Conservation (phyloP, 2,329 filamentous ascomycete genomes). For the Aspergillus versicolor region DNA sequence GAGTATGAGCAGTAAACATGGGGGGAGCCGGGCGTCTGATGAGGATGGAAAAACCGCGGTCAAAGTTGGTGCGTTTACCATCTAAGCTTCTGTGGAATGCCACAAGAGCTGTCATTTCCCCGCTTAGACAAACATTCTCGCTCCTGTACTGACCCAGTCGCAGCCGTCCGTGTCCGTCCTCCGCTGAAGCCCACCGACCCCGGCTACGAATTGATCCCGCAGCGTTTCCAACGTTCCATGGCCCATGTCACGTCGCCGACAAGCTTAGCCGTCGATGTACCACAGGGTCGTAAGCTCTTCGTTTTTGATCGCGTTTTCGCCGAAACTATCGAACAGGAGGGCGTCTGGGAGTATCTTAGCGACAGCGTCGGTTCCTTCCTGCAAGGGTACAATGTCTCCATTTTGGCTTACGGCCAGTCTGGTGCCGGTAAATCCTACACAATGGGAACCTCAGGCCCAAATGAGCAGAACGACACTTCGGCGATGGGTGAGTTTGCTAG, state of each 20-base stretch:
- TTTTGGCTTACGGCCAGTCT: conserved; percentile 95
- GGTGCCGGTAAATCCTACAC: conserved; percentile 98
- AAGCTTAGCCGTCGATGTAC: conserved; percentile 82
- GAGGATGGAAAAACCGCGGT: conserved; percentile 89
- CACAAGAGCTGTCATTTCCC: neutral
- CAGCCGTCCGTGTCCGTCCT: conserved; percentile 90
- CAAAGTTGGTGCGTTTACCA: conserved; percentile 81
- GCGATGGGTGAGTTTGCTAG: conserved; percentile 68
- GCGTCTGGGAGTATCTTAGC: conserved; percentile 88
- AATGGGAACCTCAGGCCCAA: conserved; percentile 91
- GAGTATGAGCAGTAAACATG: conserved; percentile 73
- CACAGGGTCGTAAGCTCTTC: conserved; percentile 90
- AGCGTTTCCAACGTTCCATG: conserved; percentile 90
- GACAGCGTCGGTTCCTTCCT: conserved; percentile 89
- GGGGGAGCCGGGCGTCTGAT: conserved; percentile 80
- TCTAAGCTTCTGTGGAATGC: neutral
- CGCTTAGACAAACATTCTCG: conserved; percentile 6
- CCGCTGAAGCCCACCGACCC: conserved; percentile 80
- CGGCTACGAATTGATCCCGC: conserved; percentile 90
- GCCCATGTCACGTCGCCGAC: conserved; percentile 86
- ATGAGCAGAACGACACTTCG: conserved; percentile 68
- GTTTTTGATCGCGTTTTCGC: conserved; percentile 95
- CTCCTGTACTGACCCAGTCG: conserved; percentile 14
- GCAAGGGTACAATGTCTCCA: conserved; percentile 97
- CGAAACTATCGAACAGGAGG: conserved; percentile 79